Base-by-base conservation (phyloP, 2,329 filamentous ascomycete genomes). In the Verruconis gallopava region DNA sequence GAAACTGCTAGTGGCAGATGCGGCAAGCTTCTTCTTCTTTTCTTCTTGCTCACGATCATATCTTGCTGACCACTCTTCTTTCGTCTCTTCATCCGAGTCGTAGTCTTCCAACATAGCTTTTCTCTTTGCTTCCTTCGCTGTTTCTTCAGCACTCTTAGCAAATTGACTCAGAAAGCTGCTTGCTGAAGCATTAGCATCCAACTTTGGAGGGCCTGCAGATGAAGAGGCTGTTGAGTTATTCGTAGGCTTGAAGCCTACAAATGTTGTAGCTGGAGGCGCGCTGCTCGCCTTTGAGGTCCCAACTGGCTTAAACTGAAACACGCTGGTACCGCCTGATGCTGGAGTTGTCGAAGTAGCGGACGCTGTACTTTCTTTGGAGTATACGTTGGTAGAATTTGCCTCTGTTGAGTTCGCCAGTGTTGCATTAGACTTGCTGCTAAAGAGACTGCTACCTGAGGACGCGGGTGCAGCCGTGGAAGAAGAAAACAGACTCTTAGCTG, bases 21-120 rank as follows among this genome's bases (percentile, higher is more conserved):
- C 47, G 32, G 52, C 53, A 42, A 56, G 49, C 28, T 53, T 48
- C 2, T 49, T 54, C 32, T 52, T 45, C 21, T 56, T 55, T 22
- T 53, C 50, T 6, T 50, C 54, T 44, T 58, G 54, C 21, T 53
- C 39, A 19, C 50, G 46, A 37, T 60, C 55, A 22, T 53, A 59
- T 14, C 52, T 51, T 5, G 51, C 51, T 28, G 52, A 53, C 53
- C 55, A 60, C 37, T 57, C 47, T 41, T 53, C 55, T 37, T 58
- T 48, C 11, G 50, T 54, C 43, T 60, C 57, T 4, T 59, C 55
- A 21, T 61, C 57, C 2, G 53, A 56, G 40, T 61, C 57, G n/a
- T 49, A 59, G 21, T 60, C 57, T 21, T 50, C 57, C 11, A 52
- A 53, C 43, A 51, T 55, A 4, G 52, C 57, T 45, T 60, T 59